A percentile compares a stretch with the other conserved stretches of the same genome.
Evolutionary conservation across 371 early-diverging fungal species (phyloP).

Genomic region (Pancytospora philotis): DNA sequence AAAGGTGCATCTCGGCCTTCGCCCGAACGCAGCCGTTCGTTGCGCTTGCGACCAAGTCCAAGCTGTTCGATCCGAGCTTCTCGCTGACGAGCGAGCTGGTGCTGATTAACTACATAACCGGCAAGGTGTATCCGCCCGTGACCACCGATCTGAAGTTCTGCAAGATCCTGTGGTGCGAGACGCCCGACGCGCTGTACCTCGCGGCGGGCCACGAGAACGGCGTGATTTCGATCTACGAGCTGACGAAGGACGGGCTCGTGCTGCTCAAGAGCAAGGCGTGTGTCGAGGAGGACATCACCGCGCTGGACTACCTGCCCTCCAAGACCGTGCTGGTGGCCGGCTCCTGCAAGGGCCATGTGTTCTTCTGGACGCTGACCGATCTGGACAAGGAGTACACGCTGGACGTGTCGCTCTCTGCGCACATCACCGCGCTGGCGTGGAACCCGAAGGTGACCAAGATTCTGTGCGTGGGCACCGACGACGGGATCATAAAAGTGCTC

Average conservation of each 20-base stretch:
- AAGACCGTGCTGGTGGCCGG: conserved; percentile 57
- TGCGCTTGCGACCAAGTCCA: conserved; percentile 59
- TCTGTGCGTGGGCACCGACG: conserved; percentile 49
- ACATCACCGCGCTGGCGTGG: conserved; percentile 52
- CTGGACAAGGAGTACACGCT: conserved; percentile 54
- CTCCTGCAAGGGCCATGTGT: conserved; percentile 48
- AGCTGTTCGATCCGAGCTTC: conserved; percentile 58
- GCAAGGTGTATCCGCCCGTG: conserved; percentile 29
- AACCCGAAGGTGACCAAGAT: conserved; percentile 57
- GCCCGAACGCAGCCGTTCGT: conserved; percentile 42
- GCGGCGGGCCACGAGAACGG: conserved; percentile 56
- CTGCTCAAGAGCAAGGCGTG: conserved; percentile 19
- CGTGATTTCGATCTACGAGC: conserved; percentile 37
- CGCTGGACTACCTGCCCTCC: conserved; percentile 48
- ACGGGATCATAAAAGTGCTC: conserved; percentile 51
- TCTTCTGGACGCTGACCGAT: conserved; percentile 53
- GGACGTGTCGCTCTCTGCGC: conserved; percentile 44
- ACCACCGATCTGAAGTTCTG: conserved; percentile 52
- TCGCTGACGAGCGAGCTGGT: conserved; percentile 51
- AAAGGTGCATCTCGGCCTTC: conserved; percentile 56
- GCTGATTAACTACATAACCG: conserved; percentile 43
- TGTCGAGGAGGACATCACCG: conserved; percentile 54
- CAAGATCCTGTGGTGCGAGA: conserved; percentile 55
- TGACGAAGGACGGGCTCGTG: conserved; percentile 22
- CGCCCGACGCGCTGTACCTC: conserved; percentile 29